phyloP scores from a whole-genome alignment of 148 eudicot genomes.

The Silene uniflora region DNA sequence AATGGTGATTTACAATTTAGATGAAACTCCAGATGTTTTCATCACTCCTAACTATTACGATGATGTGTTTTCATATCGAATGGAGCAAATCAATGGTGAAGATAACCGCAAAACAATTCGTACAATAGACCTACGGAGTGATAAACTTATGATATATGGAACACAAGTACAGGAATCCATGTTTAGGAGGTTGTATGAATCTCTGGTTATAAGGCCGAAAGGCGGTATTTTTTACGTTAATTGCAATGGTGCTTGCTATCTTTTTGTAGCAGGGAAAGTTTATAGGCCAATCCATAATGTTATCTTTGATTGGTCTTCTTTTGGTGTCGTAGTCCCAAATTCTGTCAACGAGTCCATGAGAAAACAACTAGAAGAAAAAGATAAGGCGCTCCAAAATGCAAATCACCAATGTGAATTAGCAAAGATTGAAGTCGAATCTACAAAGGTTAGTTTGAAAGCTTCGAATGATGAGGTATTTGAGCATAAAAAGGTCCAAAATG shows the following conservation, averaged over 20 bases:
- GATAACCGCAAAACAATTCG: neutral
- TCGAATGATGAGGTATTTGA: slow-evolving; percentile 15
- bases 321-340: slow-evolving; percentile 20
- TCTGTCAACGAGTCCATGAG: slow-evolving; percentile 9
- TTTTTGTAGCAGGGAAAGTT: neutral
- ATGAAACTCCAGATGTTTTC: slow-evolving; percentile 13
- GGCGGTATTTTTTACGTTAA: slow-evolving; percentile 13
- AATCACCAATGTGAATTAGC: neutral
- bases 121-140: neutral
- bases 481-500: slow-evolving; percentile 9
- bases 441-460: slow-evolving; percentile 2
- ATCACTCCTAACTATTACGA: neutral
- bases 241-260: slow-evolving; percentile 15
- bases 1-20: slow-evolving; percentile 19
- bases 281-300: slow-evolving; percentile 5
- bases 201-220: neutral
- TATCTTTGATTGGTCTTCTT: slow-evolving; percentile 26
- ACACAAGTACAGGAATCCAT: neutral
- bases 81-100: neutral
- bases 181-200: slow-evolving; percentile 6
- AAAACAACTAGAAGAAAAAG: neutral
- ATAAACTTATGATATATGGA: slow-evolving; percentile 16
- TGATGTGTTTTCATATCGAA: slow-evolving; percentile 3
- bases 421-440: neutral
- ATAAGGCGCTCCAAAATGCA: neutral